phyloP scores from a whole-genome alignment of 2,329 filamentous ascomycete species.

The Aureobasidium lini region DNA sequence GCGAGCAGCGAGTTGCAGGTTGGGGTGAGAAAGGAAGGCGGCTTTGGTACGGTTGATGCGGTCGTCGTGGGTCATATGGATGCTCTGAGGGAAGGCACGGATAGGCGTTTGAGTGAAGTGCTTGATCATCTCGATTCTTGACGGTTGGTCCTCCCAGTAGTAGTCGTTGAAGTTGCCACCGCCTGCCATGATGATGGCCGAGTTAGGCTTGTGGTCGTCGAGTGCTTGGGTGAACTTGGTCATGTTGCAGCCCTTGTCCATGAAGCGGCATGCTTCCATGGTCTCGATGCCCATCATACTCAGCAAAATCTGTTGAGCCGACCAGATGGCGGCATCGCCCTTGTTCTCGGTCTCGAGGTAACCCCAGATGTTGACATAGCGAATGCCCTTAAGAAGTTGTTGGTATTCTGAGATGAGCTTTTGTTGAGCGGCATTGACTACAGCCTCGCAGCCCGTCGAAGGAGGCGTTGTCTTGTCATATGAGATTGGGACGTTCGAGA shows the following conservation, averaged over 20 bases:
- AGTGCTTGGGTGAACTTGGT: conserved; percentile 5
- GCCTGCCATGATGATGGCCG: conserved; percentile 9
- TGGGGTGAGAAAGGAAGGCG: conserved; percentile 1
- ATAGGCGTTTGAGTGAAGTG: conserved; percentile 4
- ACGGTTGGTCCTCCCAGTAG: conserved; percentile 12
- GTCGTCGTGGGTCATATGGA: conserved; percentile 7
- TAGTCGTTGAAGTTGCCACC: conserved; percentile 15
- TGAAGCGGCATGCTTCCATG: conserved; percentile 9
- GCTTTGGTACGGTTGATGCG: conserved; percentile 7
- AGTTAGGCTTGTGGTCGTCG: conserved; percentile 6
- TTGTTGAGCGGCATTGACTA: conserved; percentile 3
- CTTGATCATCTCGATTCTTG: conserved; percentile 7
- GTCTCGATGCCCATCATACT: conserved; percentile 11
- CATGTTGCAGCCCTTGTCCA: conserved; percentile 10
- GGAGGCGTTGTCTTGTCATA: conserved; percentile 8
- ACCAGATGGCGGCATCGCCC: conserved; percentile 11
- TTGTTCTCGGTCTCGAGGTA: conserved; percentile 12
- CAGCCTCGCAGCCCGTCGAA: conserved; percentile 1
- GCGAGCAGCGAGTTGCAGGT: conserved; percentile 5
- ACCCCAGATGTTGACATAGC: conserved; percentile 11
- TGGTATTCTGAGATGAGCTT: conserved; percentile 1
- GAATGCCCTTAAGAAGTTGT: conserved; percentile 7
- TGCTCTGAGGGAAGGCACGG: conserved; percentile 13
- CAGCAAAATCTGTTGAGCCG: conserved; percentile 6
- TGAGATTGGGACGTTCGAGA: neutral